Base-by-base conservation (phyloP, 257 asterid species). In the Capsicum baccatum region DNA sequence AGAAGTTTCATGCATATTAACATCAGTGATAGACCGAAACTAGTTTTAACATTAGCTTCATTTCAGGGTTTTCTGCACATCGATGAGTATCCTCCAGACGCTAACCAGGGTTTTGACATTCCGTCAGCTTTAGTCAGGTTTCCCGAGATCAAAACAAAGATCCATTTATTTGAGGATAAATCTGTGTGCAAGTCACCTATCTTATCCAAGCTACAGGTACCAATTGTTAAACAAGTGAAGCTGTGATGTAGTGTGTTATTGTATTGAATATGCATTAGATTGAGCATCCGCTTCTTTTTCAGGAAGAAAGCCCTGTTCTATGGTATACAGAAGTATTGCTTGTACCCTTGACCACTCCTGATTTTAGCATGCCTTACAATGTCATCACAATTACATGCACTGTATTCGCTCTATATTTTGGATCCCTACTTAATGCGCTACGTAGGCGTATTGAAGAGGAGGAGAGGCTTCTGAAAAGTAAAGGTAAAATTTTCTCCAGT, bases 291-390 rank as follows among this genome's bases (percentile, higher is more conserved):
- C 73, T 76, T 56, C 71, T 50, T 83, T 83, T 80, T 79, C 89
- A 95, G 99, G 95, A 93, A 83, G 84, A 86, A 58, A 89, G 74
- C 83, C 91, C 91, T 1, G 91, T 93, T 82, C 89, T 90, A 44
- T 90, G 94, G n/a, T 97, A 97, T 90, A 94, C 98, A 0, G 99
- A 97, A 94, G 97, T 95, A 73, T 86, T 97, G 44, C 96, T 97
- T 66, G 98, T 97, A 84, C 99, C 99, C 80, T 90, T 97, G 91
- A 97, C 99, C 19, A 97, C 99, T 82, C 99, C 99, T 74, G 99
- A 95, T 93, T 97, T 97, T 89, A 97, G 99, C 94, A 97, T 97
- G 98, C 98, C 99, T 83, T 95, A 95, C 93, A 97, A 97, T 82
- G 99, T 97, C 84, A 95, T 97, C 86, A 95, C 99, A 60, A 97